Evolutionary conservation across 768 basidiomycete species (phyloP), one percentile per base, ranked within the genome.

Genomic region (Trametes gibbosa): DNA sequence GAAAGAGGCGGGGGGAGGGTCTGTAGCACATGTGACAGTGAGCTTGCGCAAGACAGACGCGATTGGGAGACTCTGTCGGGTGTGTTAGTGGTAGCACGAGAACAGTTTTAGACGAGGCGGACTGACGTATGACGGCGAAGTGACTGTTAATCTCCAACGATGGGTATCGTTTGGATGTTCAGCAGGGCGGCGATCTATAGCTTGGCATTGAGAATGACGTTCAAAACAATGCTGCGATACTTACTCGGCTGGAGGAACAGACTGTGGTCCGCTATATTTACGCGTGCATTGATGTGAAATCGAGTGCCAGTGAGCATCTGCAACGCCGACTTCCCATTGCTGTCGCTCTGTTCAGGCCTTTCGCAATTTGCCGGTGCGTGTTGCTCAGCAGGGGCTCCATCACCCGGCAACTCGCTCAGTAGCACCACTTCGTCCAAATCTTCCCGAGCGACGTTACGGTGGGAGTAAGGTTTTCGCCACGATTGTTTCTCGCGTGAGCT

Each of bases 211-310:
- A 39, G 57, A 29, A 13, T 24, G 21, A 10, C 6, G 17, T n/a
- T 14, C 19, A 32, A 5, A 21, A 24, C 27, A 16, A 5, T 24
- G 32, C 25, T 9, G n/a, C 23, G 16, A 25, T 16, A 59, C 73
- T 53, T 56, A 79, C 81, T 69, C 53, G 69, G 69, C 40, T 76
- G 74, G 16, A 83, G 59, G 61, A 72, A 80, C 17, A 79, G 63
- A 63, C 81, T 82, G 32, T 74, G 70, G 59, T 82, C 81, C 43
- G 74, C 69, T 9, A 81, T 65, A 46, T 69, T 72, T 24, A 81
- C 62, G 32, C 80, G 78, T 6, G 75, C 76, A 13, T 64, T 69
- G 48, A 83, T 75, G 55, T 81, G 82, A 64, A 83, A 82, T 32
- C 81, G 73, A 21, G 75, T 76, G 13, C 68, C 68, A 29, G 65